phyloP scores from a whole-genome alignment of 225 moss, liverwort and hornwort genomes.

The Pseudoscleropodium purum region DNA sequence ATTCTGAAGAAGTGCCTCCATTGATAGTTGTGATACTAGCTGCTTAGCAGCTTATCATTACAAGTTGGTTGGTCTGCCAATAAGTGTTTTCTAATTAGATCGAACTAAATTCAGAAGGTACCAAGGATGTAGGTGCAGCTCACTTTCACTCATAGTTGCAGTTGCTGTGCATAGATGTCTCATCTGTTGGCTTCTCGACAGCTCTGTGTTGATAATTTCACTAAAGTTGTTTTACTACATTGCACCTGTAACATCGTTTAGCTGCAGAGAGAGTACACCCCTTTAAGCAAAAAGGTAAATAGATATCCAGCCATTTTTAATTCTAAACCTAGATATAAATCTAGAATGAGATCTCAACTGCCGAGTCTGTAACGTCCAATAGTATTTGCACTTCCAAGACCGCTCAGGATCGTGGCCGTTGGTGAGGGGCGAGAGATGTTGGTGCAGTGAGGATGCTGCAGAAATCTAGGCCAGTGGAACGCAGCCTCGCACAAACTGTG shows the following conservation, averaged over 20 bases:
- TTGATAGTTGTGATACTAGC: not conserved
- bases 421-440: not conserved
- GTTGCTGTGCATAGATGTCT: not conserved
- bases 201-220: not conserved
- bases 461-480: not conserved
- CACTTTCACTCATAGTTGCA: not conserved
- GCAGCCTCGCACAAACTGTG: not conserved
- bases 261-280: not conserved
- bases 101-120: not conserved
- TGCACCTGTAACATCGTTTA: not conserved
- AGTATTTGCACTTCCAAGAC: not conserved
- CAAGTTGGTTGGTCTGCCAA: not conserved
- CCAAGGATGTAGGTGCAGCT: not conserved
- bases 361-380: not conserved
- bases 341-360: not conserved
- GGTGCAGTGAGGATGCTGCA: not conserved
- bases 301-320: not conserved
- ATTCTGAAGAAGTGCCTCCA: not conserved
- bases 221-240: not conserved
- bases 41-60: not conserved
- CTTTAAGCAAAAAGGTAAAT: not conserved
- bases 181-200: not conserved
- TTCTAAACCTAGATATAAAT: not conserved
- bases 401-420: not conserved
- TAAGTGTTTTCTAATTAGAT: not conserved